Base-by-base conservation (phyloP, 2,329 filamentous ascomycete genomes). In the Xylaria sp. region DNA sequence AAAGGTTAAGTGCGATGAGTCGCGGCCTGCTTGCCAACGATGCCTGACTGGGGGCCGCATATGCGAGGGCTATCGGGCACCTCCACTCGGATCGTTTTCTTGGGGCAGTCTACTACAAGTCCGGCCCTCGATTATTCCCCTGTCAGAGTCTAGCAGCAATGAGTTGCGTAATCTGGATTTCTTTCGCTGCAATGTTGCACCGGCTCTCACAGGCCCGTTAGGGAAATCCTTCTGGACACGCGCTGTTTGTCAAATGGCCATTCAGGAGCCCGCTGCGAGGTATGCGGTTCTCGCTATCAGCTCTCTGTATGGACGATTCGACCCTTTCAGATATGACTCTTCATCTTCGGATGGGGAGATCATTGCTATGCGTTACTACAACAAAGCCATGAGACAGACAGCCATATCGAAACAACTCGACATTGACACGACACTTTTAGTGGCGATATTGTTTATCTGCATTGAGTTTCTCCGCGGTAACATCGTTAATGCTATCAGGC, bases 401-500 rank as follows among this genome's bases (percentile, higher is more conserved):
- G 65, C 71, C n/a, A 71, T 63, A 8, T 50, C 64, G 6, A 25
- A 37, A 2, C n/a, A 55, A 20, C 63, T 68, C 37, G 55, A 67
- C 41, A 23, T 59, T 0, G 54, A 62, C 15, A 41, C 61, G 1
- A 66, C 62, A 4, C 66, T 74, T 5, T 59, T 69, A 12, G 25
- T 72, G 8, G 67, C 67, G 3, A 57, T 86, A 0, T 76, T 88
- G 25, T 86, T 88, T 70, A 84, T 85, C 28, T 86, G 85, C 72
- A 83, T 88, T 58, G 87, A 88, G 75, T 86, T 86, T 72, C 79
- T 88, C 68, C 84, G 85, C 41, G 83, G 84, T 46, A 83, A 87
- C 66, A 82, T 84, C 52, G 75, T 76, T 5, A 81, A 82, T 10
- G 84, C 85, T 1, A 75, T 82, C 23, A 74, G 75, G 10, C 82